phyloP scores from a whole-genome alignment of 345 rosid genomes.

The Euphorbia pulcherrima region DNA sequence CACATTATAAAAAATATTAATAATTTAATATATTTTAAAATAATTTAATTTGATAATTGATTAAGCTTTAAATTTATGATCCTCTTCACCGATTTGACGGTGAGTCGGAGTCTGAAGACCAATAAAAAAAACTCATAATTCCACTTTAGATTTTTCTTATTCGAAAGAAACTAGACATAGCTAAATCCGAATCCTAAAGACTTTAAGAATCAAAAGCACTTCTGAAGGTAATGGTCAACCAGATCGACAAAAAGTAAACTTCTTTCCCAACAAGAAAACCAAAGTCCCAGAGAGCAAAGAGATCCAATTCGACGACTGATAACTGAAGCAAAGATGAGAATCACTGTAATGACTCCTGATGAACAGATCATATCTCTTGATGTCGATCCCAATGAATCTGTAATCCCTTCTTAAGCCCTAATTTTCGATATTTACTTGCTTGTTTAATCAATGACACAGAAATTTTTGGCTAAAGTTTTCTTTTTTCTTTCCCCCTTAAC shows the following conservation, averaged over 20 bases:
- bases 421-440: slow-evolving; percentile 13
- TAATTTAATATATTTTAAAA: too few relatives aligned
- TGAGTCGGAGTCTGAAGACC: too few relatives aligned
- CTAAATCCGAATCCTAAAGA: too few relatives aligned
- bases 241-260: not conserved
- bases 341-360: slow-evolving; percentile 86
- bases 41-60: too few relatives aligned
- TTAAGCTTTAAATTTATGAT: too few relatives aligned
- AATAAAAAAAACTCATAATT: too few relatives aligned
- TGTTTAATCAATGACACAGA: not conserved
- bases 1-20: too few relatives aligned
- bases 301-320: not conserved
- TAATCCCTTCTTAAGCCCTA: slow-evolving; percentile 28
- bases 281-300: not conserved
- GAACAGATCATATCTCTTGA: slow-evolving; percentile 78
- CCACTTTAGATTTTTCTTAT: too few relatives aligned
- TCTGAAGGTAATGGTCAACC: not conserved
- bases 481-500: not conserved
- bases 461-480: not conserved
- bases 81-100: too few relatives aligned
- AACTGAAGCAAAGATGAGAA: slow-evolving; percentile 45
- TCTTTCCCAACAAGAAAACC: not conserved
- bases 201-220: not conserved
- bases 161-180: too few relatives aligned
- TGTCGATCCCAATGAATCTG: slow-evolving; percentile 86